These are phyloP conservation scores for Liriodendron chinense DNA, from an alignment of 164 flowering plant genomes.

Conservation along the genomic window DNA sequence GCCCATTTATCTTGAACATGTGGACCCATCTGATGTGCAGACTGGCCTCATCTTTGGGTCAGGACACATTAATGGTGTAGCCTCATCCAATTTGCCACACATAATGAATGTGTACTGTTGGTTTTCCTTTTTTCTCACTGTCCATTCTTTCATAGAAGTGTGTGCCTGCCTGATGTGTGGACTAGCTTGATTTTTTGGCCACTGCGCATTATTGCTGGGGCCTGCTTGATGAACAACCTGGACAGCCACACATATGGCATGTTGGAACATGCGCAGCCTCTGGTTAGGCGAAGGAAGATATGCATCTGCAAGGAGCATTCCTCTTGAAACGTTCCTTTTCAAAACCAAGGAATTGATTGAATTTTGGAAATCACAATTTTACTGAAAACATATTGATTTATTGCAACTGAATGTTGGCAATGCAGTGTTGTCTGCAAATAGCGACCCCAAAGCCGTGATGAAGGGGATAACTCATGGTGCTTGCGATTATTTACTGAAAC, in stretches of 20 bases:
- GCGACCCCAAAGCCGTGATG: constrained; percentile 26
- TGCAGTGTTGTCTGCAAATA: constrained; percentile 35
- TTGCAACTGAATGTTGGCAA: constrained; percentile 2
- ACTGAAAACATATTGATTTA: neutral
- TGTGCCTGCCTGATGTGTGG: too few relatives aligned
- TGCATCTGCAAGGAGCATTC: neutral
- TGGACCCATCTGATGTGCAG: too few relatives aligned
- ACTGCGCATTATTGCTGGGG: neutral
- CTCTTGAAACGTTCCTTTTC: neutral
- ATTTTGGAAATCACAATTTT: too few relatives aligned
- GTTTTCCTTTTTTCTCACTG: neutral
- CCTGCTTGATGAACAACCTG: neutral
- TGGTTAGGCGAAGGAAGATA: too few relatives aligned
- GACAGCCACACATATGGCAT: neutral
- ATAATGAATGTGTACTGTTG: neutral
- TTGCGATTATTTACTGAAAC: constrained; percentile 38
- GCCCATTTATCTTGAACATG: neutral
- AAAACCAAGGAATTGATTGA: neutral
- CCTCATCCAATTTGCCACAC: neutral
- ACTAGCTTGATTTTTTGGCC: too few relatives aligned
- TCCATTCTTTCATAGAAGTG: neutral
- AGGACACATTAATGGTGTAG: too few relatives aligned
- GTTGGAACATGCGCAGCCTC: neutral
- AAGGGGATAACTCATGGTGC: constrained; percentile 42
- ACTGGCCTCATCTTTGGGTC: too few relatives aligned